Conservation (phyloP, 2,329 filamentous ascomycete genomes). For the Epichloe amarillans region DNA sequence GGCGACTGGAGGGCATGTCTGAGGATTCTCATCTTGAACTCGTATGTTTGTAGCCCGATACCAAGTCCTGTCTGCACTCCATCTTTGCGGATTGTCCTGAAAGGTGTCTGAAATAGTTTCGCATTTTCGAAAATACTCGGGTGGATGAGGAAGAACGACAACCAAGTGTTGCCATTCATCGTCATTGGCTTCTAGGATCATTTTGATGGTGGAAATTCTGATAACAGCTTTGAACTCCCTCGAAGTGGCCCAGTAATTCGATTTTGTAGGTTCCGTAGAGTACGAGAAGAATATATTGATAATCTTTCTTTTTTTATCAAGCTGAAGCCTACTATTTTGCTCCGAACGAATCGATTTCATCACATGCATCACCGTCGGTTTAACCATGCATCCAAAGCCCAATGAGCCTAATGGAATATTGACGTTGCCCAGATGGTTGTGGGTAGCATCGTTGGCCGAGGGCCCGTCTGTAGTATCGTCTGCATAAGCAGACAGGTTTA, state of each 20-base stretch:
- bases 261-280: constrained; percentile 3
- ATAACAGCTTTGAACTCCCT: constrained; percentile 29
- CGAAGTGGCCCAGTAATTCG: constrained; percentile 5
- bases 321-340: constrained; percentile 14
- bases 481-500: constrained; percentile 10
- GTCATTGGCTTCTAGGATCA: constrained; percentile 22
- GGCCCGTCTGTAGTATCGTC: background rate
- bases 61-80: constrained; percentile 33
- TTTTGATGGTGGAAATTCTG: constrained; percentile 32
- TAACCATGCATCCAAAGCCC: constrained; percentile 48
- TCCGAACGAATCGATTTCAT: constrained; percentile 29
- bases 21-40: constrained; percentile 18
- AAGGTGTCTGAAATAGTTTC: constrained; percentile 20
- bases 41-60: constrained; percentile 33
- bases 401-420: constrained; percentile 32
- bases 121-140: constrained; percentile 30
- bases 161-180: constrained; percentile 26
- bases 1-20: constrained; percentile 23
- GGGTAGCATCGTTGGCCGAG: background rate
- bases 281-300: constrained; percentile 20
- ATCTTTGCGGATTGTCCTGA: constrained; percentile 17
- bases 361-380: constrained; percentile 41
- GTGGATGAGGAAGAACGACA: constrained; percentile 35
- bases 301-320: constrained; percentile 17
- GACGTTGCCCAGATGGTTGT: constrained; percentile 15